Evolutionary conservation across 73 alveolate species (phyloP), one percentile per base, ranked within the genome.

Genomic region (Paramecium caudatum): DNA sequence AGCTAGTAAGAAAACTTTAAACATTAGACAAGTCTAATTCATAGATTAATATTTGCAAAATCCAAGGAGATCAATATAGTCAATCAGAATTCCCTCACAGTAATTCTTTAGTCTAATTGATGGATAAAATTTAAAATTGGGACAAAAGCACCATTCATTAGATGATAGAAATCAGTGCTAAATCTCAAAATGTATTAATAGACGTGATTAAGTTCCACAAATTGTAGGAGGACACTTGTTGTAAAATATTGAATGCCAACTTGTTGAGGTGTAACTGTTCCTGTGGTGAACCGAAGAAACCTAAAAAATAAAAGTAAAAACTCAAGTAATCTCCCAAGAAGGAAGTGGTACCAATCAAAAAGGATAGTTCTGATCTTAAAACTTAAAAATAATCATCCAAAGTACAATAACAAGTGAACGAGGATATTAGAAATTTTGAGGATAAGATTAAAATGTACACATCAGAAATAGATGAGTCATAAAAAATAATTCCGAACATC

Each of bases 401-500:
- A 7, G 70, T 49, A 21, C 30, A 21, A 27, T 23, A 19, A 27
- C 2, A 27, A 6, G 46, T 2, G 45, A 55, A 55, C 30, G 80
- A 55, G 2, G 46, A 55, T 19, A 55, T 55, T 8, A 23, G 43
- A 55, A 55, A 27, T 10, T 55, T 55, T 55, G 80, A 55, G 30
- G 80, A 55, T 27, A 55, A 27, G 12, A 55, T 55, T 12, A 55
- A 55, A 23, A 10, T 27, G 16, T 55, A 55, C 30, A 55, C 45
- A 23, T 55, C 80, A 10, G 80, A 55, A 5, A 7, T 55, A 7
- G 80, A 55, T 55, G 80, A 55, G 23, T 55, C 80, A 8, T 27
- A 55, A 55, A 55, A 55, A 23, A 55, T 55, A 55, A 43, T 23
- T 1, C n/a, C 30, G 30, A 55, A 55, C 30, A 37, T 55, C 46